Evolutionary conservation across 179 eudicot genomes (phyloP).

Genomic region (Gypsophila paniculata): DNA sequence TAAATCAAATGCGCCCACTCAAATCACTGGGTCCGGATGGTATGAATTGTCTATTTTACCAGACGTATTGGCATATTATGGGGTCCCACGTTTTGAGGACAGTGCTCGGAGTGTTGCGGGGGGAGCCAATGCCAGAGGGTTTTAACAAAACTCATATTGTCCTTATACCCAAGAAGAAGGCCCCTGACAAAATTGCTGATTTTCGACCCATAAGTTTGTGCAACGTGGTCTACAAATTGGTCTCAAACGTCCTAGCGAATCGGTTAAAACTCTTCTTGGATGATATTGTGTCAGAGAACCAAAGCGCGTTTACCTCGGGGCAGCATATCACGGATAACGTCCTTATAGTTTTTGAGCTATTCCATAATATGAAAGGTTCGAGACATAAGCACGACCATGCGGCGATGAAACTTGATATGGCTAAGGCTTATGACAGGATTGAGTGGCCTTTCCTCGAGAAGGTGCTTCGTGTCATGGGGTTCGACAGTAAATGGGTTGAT

Average conservation of each 20-base stretch:
- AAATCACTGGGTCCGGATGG: background rate
- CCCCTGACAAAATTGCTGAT: too few relatives aligned
- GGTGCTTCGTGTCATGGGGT: background rate
- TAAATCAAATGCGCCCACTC: background rate
- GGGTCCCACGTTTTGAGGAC: too few relatives aligned
- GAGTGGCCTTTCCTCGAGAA: background rate
- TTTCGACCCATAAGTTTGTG: too few relatives aligned
- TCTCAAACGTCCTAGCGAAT: too few relatives aligned
- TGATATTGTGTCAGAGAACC: background rate
- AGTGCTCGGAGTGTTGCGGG: too few relatives aligned
- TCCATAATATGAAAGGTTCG: background rate
- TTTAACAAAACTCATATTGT: too few relatives aligned
- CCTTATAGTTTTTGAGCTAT: background rate
- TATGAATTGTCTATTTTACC: background rate
- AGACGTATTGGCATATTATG: background rate
- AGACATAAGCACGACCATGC: background rate
- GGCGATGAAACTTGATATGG: background rate
- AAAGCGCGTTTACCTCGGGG: background rate
- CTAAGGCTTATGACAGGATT: background rate
- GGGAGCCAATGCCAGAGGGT: too few relatives aligned
- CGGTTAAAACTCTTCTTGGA: too few relatives aligned
- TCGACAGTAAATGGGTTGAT: background rate
- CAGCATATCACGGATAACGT: background rate
- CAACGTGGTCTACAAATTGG: too few relatives aligned
- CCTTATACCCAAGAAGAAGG: too few relatives aligned